These are phyloP conservation scores for Chaetomium fimeti DNA, from an alignment of 495 filamentous ascomycete genomes.

Conservation along the genomic window DNA sequence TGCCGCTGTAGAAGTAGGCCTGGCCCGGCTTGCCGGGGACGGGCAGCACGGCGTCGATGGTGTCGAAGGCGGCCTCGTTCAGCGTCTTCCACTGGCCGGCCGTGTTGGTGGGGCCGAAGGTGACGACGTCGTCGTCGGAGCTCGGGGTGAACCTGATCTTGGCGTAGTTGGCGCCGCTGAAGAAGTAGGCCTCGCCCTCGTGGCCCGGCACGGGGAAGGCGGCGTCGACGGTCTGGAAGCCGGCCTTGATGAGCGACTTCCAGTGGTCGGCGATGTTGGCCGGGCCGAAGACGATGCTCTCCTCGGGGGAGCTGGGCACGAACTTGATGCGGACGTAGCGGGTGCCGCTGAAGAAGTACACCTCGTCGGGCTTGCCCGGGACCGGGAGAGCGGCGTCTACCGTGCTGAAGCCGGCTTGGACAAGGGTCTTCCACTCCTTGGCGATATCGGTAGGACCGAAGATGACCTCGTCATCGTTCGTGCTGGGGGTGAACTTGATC, in stretches of 20 bases:
- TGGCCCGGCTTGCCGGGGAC: neutral
- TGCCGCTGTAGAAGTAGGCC: constrained; percentile 9
- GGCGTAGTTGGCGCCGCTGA: constrained; percentile 18
- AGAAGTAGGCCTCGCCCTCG: constrained; percentile 17
- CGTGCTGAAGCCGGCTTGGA: constrained; percentile 8
- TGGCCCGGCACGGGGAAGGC: constrained; percentile 14
- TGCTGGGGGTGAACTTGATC: neutral
- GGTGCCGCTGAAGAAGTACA: constrained; percentile 22
- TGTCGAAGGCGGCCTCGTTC: constrained; percentile 5
- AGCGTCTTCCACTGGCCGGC: neutral
- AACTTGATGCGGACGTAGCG: constrained; percentile 20
- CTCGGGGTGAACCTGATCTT: constrained; percentile 9
- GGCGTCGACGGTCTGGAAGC: constrained; percentile 22
- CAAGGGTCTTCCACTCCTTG: constrained; percentile 18
- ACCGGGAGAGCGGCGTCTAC: constrained; percentile 11
- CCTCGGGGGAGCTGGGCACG: constrained; percentile 1
- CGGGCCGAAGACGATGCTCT: constrained; percentile 15
- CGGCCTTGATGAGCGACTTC: constrained; percentile 16
- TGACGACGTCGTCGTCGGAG: neutral
- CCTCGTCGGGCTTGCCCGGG: constrained; percentile 6
- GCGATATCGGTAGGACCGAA: constrained; percentile 1
- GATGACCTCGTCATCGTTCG: constrained; percentile 6
- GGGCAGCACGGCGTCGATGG: constrained; percentile 10
- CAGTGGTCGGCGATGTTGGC: constrained; percentile 14
- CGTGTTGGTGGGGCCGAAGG: constrained; percentile 18